Conservation (phyloP, 2,329 filamentous ascomycete species). For the Cladophialophora immunda region DNA sequence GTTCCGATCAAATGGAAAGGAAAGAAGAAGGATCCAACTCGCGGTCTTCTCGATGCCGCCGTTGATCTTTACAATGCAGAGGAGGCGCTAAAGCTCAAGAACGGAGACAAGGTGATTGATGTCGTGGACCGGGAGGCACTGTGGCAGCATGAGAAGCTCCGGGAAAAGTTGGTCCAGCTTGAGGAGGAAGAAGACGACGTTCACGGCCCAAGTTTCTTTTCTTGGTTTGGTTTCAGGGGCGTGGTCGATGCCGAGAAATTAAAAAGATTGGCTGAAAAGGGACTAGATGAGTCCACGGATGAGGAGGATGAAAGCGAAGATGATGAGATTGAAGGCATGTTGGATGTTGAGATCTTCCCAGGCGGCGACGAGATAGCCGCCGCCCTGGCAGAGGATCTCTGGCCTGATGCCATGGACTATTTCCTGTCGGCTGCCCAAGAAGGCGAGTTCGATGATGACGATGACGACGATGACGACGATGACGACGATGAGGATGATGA, state of each 20-base stretch:
- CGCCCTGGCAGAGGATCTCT: slow-evolving; percentile 80
- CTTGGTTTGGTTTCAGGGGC: slow-evolving; percentile 84
- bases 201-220: slow-evolving; percentile 76
- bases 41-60: slow-evolving; percentile 78
- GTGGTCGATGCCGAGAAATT: slow-evolving; percentile 73
- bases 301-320: slow-evolving; percentile 49
- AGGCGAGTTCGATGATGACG: slow-evolving; percentile 57
- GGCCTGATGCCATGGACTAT: slow-evolving; percentile 40
- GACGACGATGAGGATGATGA: slow-evolving; percentile 59
- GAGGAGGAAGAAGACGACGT: slow-evolving; percentile 41
- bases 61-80: slow-evolving; percentile 73
- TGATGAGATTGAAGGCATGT: slow-evolving; percentile 67
- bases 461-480: slow-evolving; percentile 49
- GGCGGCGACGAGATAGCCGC: slow-evolving; percentile 84
- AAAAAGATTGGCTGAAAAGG: slow-evolving; percentile 68
- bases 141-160: slow-evolving; percentile 42
- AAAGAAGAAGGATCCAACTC: slow-evolving; percentile 81
- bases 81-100: slow-evolving; percentile 46
- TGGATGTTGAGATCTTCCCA: slow-evolving; percentile 85
- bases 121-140: slow-evolving; percentile 39
- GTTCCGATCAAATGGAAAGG: slow-evolving; percentile 89
- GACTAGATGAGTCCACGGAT: slow-evolving; percentile 58
- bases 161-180: slow-evolving; percentile 47
- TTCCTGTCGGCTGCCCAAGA: slow-evolving; percentile 37
- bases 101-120: slow-evolving; percentile 34